phyloP scores from a whole-genome alignment of 2,329 filamentous ascomycete genomes.

The Exophiala oligosperma region DNA sequence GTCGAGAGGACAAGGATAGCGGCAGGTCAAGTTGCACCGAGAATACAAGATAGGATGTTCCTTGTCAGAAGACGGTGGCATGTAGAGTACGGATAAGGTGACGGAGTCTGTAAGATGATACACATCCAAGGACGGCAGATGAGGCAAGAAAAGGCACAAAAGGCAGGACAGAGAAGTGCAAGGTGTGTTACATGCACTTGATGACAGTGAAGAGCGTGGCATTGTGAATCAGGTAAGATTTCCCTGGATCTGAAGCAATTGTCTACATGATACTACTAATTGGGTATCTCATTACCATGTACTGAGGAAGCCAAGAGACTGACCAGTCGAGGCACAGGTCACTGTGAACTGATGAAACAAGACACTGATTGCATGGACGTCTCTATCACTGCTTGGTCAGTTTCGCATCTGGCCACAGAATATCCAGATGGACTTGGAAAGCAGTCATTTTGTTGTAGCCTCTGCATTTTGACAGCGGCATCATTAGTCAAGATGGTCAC shows the following conservation, averaged over 20 bases:
- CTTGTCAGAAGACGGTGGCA: not conserved
- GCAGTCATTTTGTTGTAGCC: not conserved
- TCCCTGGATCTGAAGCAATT: no score
- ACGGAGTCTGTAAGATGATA: conserved; percentile 11
- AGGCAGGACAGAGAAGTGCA: not conserved
- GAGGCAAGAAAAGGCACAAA: not conserved
- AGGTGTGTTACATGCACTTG: not conserved
- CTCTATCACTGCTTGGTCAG: not conserved
- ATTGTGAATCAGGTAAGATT: not conserved
- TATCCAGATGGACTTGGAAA: not conserved
- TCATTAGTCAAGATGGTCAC: conserved; percentile 16
- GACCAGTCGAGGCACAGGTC: no score
- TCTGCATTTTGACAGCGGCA: conserved; percentile 20
- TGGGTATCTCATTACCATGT: no score
- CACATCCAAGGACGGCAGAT: not conserved
- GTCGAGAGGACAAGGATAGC: conserved; percentile 6
- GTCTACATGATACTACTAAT: no score
- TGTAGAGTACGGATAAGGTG: conserved; percentile 3
- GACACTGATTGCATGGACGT: no score
- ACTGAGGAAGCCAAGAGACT: no score
- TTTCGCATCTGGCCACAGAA: not conserved
- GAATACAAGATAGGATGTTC: conserved; percentile 9
- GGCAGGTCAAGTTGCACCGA: conserved; percentile 19
- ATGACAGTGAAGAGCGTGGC: not conserved
- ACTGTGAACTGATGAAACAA: no score